Evolutionary conservation across 495 filamentous ascomycete genomes (phyloP), one percentile per base, ranked within the genome.

Genomic region (Aspergillus bridgeri): DNA sequence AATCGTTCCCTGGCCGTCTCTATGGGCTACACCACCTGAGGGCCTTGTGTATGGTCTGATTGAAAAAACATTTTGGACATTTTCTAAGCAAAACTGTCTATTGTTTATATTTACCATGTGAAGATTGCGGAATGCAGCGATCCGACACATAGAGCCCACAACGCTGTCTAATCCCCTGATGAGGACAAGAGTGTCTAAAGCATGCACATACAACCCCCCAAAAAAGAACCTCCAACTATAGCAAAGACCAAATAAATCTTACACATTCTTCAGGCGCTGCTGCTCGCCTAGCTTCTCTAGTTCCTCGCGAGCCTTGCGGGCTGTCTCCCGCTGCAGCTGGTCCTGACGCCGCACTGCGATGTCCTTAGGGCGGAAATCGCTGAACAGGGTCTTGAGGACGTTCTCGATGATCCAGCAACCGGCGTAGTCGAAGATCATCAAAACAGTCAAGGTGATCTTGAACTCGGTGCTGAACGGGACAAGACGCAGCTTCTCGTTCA

Each of bases 401-500:
- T 91, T 86, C 79, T 99, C 94, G 59, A 98, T 86, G 20, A 90
- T 48, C 79, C 86, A 99, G 77, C 95, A 98, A 11, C 86, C 92
- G 18, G 76, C 83, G 65, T 91, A 99, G 73, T 99, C 94, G 19
- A 96, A 60, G 25, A 90, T 69, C 94, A 99, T 99, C 60, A 90
- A 75, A 1, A 78, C 72, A 0, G 91, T 96, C 75, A 99, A 82
- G 20, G 86, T 91, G 21, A 82, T 62, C 80, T 96, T 97, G 81
- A 99, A 99, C 61, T 93, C 90, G 13, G 75, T 81, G 42, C 76
- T 89, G 73, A 99, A 99, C n/a, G 91, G 90, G 9, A 98, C 94
- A 1, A 99, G 83, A 60, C 86, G 88, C 74, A 99, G 84, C 77
- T 89, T 88, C 75, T 93, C 84, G 74, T 99, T 99, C 65, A 98